A percentile compares a stretch with the other conserved stretches of the same genome.
These are phyloP conservation scores for Clonostachys byssicola DNA, from an alignment of 2,329 filamentous ascomycete genomes.

Conservation along the genomic window DNA sequence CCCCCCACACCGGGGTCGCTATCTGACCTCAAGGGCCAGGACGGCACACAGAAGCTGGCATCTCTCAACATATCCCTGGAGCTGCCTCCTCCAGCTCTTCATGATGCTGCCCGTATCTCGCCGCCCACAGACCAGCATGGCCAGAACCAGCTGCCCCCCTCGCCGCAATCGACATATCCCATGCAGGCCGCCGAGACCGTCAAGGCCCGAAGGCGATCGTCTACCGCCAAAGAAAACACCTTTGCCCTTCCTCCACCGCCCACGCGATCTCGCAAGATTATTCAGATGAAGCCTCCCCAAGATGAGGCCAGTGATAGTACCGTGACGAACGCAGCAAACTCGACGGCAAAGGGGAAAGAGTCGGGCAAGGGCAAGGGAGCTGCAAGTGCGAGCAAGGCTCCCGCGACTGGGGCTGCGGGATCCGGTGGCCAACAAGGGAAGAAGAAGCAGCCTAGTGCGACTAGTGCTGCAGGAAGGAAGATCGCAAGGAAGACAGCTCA, in stretches of 20 bases:
- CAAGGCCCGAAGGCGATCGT: constrained; percentile 48
- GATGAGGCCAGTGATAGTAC: constrained; percentile 13
- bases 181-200: constrained; percentile 46
- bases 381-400: constrained; percentile 9
- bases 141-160: neutral
- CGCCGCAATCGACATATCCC: constrained; percentile 26
- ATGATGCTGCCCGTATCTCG: constrained; percentile 40
- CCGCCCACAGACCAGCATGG: constrained; percentile 18
- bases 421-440: constrained; percentile 37
- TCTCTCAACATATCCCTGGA: constrained; percentile 67
- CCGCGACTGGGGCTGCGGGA: constrained; percentile 8
- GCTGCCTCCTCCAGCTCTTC: constrained; percentile 72
- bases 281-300: constrained; percentile 83
- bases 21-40: constrained; percentile 72
- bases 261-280: constrained; percentile 90
- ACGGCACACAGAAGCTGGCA: constrained; percentile 55
- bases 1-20: constrained; percentile 78
- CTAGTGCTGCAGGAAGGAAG: constrained; percentile 86
- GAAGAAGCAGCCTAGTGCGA: constrained; percentile 72
- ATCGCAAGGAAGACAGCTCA: constrained; percentile 95
- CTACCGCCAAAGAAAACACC: constrained; percentile 47
- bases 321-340: constrained; percentile 3
- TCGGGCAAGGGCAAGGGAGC: neutral
- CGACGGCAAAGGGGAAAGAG: constrained; percentile 4
- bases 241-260: constrained; percentile 90